Conservation (phyloP, 169 alveolate species). For the Babesia divergens region DNA sequence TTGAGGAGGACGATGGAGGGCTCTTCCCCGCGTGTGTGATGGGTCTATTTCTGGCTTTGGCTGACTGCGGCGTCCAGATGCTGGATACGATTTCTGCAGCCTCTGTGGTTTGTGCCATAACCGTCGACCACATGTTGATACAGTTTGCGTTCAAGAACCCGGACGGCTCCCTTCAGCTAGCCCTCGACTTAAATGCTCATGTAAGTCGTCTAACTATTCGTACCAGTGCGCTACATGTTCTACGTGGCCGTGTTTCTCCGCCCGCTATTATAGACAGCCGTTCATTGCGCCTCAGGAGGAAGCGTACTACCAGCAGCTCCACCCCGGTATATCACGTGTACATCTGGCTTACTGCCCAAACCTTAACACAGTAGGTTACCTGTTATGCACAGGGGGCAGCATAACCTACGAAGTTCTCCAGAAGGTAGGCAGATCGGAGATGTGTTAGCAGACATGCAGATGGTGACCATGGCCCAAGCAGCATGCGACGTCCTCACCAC, state of each 20-base stretch:
- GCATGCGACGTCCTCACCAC: conserved; percentile 48
- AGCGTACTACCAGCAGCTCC: conserved; percentile 7
- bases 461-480: conserved; percentile 31
- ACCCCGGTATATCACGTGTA: conserved; percentile 47
- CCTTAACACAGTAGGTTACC: conserved; percentile 13
- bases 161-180: conserved; percentile 11
- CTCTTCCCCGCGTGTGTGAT: conserved; percentile 42
- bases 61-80: conserved; percentile 61
- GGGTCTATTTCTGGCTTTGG: conserved; percentile 48
- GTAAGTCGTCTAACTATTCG: background rate
- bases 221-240: background rate
- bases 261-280: background rate
- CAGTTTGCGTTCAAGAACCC: conserved; percentile 34
- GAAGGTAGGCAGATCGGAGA: background rate
- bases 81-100: conserved; percentile 38
- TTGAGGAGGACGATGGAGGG: conserved; percentile 58
- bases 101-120: conserved; percentile 32
- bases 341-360: conserved; percentile 57
- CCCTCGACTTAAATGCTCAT: conserved; percentile 20
- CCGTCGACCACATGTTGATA: no score
- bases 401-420: background rate
- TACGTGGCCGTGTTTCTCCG: background rate
- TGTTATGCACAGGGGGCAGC: conserved; percentile 34
- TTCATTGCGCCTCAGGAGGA: conserved; percentile 11
- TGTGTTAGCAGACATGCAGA: background rate